A percentile compares a stretch with the other conserved stretches of the same genome.
Conservation (phyloP, 2,329 filamentous ascomycete genomes). For the Aspergillus cejpii region DNA sequence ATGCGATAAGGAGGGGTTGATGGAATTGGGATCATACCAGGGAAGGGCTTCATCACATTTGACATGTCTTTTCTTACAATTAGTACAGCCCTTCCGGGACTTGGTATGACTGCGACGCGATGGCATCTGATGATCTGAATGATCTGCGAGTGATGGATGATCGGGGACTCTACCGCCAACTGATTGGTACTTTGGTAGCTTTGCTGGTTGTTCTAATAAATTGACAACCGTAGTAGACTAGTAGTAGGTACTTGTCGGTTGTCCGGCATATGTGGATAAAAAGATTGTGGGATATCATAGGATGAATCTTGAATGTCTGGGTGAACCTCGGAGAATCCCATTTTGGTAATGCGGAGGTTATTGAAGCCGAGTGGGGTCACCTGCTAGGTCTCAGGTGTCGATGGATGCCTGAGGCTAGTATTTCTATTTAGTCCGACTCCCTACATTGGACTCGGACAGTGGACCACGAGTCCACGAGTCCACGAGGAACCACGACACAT, state of each 20-base stretch:
- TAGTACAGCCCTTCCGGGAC: constrained; percentile 36
- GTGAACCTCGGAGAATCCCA: no score
- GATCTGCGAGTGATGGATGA: constrained; percentile 1
- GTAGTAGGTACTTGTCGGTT: no score
- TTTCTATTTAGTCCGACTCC: no score
- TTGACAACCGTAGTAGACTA: no score
- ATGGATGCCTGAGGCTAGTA: not conserved
- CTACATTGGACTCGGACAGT: no score
- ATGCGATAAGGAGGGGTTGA: not conserved
- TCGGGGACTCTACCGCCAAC: not conserved
- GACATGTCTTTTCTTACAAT: constrained; percentile 37
- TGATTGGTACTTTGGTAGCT: not conserved
- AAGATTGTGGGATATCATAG: no score
- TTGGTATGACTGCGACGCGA: constrained; percentile 35
- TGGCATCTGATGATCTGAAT: constrained; percentile 23
- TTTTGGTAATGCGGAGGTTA: not conserved
- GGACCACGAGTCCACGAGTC: no score
- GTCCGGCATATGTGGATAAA: no score
- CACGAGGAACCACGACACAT: no score
- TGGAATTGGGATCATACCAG: constrained; percentile 11
- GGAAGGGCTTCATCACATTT: constrained; percentile 38
- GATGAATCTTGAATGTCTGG: no score
- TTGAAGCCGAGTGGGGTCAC: not conserved
- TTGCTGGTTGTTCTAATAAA: no score
- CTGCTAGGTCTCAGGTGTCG: not conserved